Base-by-base conservation (phyloP, 768 basidiomycete species). In the Auricularia sp. region DNA sequence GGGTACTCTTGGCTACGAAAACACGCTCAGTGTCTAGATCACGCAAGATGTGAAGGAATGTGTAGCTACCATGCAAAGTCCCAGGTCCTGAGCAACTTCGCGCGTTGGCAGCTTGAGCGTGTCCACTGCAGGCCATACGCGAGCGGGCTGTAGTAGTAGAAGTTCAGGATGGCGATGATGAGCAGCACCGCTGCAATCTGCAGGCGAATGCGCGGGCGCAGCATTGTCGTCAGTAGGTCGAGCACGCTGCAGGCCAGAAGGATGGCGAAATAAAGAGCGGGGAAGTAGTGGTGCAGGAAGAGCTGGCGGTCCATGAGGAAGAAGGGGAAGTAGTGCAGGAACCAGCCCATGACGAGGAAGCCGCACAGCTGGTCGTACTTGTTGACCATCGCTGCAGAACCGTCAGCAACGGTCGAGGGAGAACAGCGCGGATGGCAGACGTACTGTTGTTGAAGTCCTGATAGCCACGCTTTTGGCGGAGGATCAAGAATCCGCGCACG, bases 251-350 rank as follows among this genome's bases (percentile, higher is more conserved):
- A 88, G 34, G 82, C 81, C 29, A 93, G 79, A 13, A 99, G 83
- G 69, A 93, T 85, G n/a, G 89, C 86, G 69, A 91, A 95, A 72
- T 94, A 96, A n/a, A 99, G 80, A 0, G 95, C 94, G 0, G 96
- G 97, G 77, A 98, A 89, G 74, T 98, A 98, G 77, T 98, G 97
- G 73, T 98, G 96, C 29, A 99, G 77, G 83, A 99, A 99, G 58
- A 98, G 87, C 72, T 99, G 97, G 24, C 97, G 93, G 54, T 83
- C 79, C 96, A 98, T 98, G 69, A 98, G 79, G 85, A 87, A 98
- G 84, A 99, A 99, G 14, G 97, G 97, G 73, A 92, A 81, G 77
- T 97, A 98, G 78, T 98, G 97, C 39, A 99, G 73, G 33, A 80
- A 79, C 93, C 96, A 99, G 59, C 93, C 94, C 37, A 92, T 75